These are phyloP conservation scores for Chalciporus pseudorubinellus DNA, from an alignment of 768 basidiomycete genomes.

Conservation along the genomic window DNA sequence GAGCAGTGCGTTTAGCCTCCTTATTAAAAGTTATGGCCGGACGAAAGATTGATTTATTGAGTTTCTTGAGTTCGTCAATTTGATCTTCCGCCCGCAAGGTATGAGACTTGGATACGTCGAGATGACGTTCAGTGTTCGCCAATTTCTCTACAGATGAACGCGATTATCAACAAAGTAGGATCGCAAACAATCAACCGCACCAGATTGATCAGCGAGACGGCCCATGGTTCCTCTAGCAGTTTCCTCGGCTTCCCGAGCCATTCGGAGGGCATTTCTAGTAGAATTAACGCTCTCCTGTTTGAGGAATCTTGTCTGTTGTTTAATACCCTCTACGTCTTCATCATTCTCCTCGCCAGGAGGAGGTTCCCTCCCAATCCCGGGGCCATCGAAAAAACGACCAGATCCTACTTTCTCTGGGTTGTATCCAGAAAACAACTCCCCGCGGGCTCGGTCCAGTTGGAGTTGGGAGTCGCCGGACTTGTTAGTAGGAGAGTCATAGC, in stretches of 20 bases:
- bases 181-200: slow-evolving; percentile 41
- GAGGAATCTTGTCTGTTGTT: slow-evolving; percentile 80
- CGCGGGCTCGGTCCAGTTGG: slow-evolving; percentile 63
- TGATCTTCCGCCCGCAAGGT: slow-evolving; percentile 87
- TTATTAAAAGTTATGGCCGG: slow-evolving; percentile 94
- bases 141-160: slow-evolving; percentile 57
- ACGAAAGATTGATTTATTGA: slow-evolving; percentile 93
- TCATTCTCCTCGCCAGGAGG: slow-evolving; percentile 71
- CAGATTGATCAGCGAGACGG: slow-evolving; percentile 90
- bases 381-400: slow-evolving; percentile 70
- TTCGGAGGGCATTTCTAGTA: slow-evolving; percentile 86
- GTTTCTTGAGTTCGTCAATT: slow-evolving; percentile 88
- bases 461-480: slow-evolving; percentile 32
- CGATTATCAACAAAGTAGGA: neutral
- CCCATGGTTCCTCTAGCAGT: slow-evolving; percentile 82
- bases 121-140: slow-evolving; percentile 91
- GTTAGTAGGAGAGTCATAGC: slow-evolving; percentile 16
- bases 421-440: slow-evolving; percentile 74
- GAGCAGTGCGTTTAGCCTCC: slow-evolving; percentile 81
- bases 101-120: slow-evolving; percentile 89
- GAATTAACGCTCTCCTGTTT: slow-evolving; percentile 93
- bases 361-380: slow-evolving; percentile 43
- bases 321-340: slow-evolving; percentile 92
- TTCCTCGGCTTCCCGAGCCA: slow-evolving; percentile 96
- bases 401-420: slow-evolving; percentile 57